A percentile compares a stretch with the other conserved stretches of the same genome.
These are phyloP conservation scores for Penicillium alfredii DNA, from an alignment of 495 filamentous ascomycete species.

Conservation along the genomic window DNA sequence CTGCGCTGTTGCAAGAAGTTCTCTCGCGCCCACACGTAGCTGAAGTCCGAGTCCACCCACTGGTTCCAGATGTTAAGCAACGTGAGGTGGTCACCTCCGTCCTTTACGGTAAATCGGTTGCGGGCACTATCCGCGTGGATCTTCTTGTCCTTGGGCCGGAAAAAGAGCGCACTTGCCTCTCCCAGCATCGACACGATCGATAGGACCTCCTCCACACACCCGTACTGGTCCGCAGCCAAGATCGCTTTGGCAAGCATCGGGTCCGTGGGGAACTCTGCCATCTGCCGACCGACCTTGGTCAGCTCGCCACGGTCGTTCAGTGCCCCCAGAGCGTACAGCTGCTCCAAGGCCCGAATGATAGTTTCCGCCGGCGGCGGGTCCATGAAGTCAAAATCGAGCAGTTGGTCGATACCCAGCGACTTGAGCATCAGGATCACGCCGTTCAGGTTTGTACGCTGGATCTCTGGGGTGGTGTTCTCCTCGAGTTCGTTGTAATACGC, in stretches of 20 bases:
- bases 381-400: constrained; percentile 95
- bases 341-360: constrained; percentile 83
- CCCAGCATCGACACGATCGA: constrained; percentile 90
- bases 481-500: constrained; percentile 93
- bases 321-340: constrained; percentile 86
- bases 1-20: constrained; percentile 91
- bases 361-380: constrained; percentile 89
- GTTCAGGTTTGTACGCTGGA: constrained; percentile 85
- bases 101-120: constrained; percentile 85
- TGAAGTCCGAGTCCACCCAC: constrained; percentile 92
- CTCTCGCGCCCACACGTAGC: constrained; percentile 80
- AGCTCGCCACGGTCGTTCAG: constrained; percentile 86
- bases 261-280: constrained; percentile 95
- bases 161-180: constrained; percentile 85
- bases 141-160: constrained; percentile 96
- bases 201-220: constrained; percentile 93
- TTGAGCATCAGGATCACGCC: constrained; percentile 81
- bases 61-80: constrained; percentile 96
- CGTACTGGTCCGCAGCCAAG: constrained; percentile 80
- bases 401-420: constrained; percentile 86
- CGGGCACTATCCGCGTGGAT: constrained; percentile 90
- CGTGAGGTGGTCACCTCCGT: constrained; percentile 87
- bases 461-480: constrained; percentile 89
- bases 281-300: constrained; percentile 87
- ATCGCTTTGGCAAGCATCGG: constrained; percentile 90